Evolutionary conservation across 2,329 filamentous ascomycete genomes (phyloP), one percentile per base, ranked within the genome.

Genomic region (Verticillium longisporum): DNA sequence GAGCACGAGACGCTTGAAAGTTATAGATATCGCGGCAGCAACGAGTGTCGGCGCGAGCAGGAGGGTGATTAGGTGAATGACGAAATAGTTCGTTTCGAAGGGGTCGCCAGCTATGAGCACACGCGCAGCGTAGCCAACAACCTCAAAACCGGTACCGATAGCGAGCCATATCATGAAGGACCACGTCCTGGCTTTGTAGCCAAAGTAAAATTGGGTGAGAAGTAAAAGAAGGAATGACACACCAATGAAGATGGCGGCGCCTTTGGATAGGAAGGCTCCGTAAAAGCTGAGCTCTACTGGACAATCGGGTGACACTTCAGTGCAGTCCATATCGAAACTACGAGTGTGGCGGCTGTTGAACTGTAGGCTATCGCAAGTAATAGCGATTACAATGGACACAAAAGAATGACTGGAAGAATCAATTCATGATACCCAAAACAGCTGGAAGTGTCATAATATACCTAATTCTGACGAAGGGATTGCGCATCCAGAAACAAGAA

Each of bases 11-110:
- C 79, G 77, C 65, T 80, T 79, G 33, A 80, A 70, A 0, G 77
- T 79, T 18, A 80, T 68, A 50, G 79, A 80, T 54, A 80, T 77
- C 31, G 75, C 75, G 5, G 78, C 78, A 1, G 78, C 77, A 3
- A 78, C 67, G 55, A 81, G 74, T 0, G 75, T 75, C 0, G 78
- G 78, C 0, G 71, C 74, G 10, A 80, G 66, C n/a, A 79, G 71
- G 0, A 80, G 69, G 38, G 71, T 73, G 18, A 76, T 67, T 36
- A 77, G 75, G 63, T 80, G 77, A 1, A 77, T 66, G 37, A 74
- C 72, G 64, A 79, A 78, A 11, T 72, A 72, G 21, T 68, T 67
- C 9, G 73, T 62, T 36, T 66, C 71, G 74, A 76, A 80, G 0
- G 76, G 75, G 60, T 80, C 78, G 41, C 63, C 59, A 61, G 59